Evolutionary conservation across 345 rosid genomes (phyloP).

Genomic region (Eucalyptus lansdowneana): DNA sequence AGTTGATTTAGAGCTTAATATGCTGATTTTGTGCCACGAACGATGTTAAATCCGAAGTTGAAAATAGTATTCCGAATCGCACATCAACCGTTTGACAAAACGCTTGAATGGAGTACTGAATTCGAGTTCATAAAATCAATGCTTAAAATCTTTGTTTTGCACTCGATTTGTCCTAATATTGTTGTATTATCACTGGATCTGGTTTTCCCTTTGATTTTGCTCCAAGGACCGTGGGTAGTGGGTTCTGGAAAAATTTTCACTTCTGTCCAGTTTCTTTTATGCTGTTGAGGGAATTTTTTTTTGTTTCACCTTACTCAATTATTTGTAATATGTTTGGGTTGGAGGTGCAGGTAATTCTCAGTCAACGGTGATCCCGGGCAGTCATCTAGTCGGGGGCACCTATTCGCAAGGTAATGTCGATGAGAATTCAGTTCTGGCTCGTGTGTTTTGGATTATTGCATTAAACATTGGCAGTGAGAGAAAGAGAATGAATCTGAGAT

Average conservation of each 20-base stretch:
- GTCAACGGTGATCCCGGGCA: neutral
- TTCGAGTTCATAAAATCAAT: no score
- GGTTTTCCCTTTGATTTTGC: no score
- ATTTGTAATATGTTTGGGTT: neutral
- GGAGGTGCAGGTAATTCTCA: neutral
- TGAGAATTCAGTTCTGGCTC: neutral
- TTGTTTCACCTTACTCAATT: neutral
- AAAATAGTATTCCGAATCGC: no score
- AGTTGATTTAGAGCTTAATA: no score
- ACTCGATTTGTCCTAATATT: no score
- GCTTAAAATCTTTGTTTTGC: no score
- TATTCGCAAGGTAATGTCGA: conserved; percentile 5
- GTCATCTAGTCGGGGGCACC: conserved; percentile 11
- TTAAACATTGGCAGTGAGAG: neutral
- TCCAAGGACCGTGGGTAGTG: neutral
- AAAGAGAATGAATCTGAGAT: neutral
- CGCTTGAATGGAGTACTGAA: no score
- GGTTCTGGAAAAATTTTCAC: neutral
- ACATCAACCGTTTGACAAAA: no score
- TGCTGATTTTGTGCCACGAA: no score
- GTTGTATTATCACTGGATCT: no score
- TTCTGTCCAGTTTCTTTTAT: neutral
- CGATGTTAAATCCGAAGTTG: no score
- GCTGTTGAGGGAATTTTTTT: neutral
- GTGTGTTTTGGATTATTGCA: neutral